Base-by-base conservation (phyloP, 2,329 filamentous ascomycete genomes). In the Phyllosticta citribraziliensis region DNA sequence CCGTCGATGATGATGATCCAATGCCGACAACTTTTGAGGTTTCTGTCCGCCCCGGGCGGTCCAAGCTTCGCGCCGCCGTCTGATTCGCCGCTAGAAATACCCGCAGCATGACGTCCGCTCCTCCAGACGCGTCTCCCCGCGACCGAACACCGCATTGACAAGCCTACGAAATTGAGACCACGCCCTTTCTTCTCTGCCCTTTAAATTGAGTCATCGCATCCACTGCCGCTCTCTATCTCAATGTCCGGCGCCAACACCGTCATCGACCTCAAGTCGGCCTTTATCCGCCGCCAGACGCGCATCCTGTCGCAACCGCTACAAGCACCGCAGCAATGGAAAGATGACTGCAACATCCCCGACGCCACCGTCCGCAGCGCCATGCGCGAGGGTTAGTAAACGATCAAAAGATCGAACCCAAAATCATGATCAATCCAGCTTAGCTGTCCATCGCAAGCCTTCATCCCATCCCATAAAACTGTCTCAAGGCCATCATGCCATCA, bases 221-320 rank as follows among this genome's bases (percentile, higher is more conserved):
- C 9, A 30, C 27, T 30, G 27, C 27, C 8, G 27, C 27, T 30
- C 27, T 19, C 5, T 11, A 19, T 2, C 27, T 40, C 50, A 10
- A 60, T 60, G 58, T 61, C 58, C 2, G 27, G 27, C 27, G 47
- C 17, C 30, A 61, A 57, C 19, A 81, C 80, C 1, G 75, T 83
- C 54, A 72, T 85, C 55, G 77, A 82, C 24, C 76, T 86, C 59
- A 90, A 90, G 70, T 82, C 84, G 56, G 70, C 78, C 63, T 90
- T 90, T 70, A 77, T 89, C 40, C 77, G 78, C 53, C 73, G 79
- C 5, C 86, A 89, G 68, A 86, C 84, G 59, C 82, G 83, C 11
- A 76, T 84, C 33, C 80, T 90, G 55, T 82, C 85, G 0, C 82
- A 84, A 65, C 79, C 81, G 12, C 78, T 87, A 62, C 68, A 76